Percentiles rank a stretch among this genome's conserved stretches.
These are phyloP conservation scores for Cladorrhinum sp. DNA, from an alignment of 2,329 filamentous ascomycete genomes.

Conservation along the genomic window DNA sequence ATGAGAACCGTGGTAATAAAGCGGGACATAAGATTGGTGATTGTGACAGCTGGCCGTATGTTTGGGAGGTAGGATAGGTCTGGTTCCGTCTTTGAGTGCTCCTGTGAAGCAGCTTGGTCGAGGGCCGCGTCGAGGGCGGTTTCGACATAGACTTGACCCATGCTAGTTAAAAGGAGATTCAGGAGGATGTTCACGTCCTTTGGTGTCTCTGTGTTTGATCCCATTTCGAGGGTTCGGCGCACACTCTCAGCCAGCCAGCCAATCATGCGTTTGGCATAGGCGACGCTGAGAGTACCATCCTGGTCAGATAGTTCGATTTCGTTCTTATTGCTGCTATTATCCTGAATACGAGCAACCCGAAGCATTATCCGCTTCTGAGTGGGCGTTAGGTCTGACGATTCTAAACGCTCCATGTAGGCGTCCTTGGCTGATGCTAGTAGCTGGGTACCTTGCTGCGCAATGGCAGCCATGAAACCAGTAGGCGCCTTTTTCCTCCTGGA, in stretches of 20 bases:
- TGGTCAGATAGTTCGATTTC: constrained; percentile 90
- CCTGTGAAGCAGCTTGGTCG: constrained; percentile 72
- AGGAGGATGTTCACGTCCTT: constrained; percentile 89
- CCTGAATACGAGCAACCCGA: constrained; percentile 79
- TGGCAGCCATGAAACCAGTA: constrained; percentile 86
- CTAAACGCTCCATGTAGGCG: constrained; percentile 83
- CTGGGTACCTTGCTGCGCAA: constrained; percentile 87
- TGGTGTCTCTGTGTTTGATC: constrained; percentile 80
- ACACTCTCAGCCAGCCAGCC: constrained; percentile 97
- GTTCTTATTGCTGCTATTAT: constrained; percentile 70
- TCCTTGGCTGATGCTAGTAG: constrained; percentile 84
- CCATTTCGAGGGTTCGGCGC: constrained; percentile 85
- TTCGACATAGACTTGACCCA: constrained; percentile 79
- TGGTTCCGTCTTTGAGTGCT: constrained; percentile 77
- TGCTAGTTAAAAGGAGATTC: constrained; percentile 76
- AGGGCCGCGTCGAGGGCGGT: constrained; percentile 66
- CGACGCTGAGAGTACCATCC: constrained; percentile 77
- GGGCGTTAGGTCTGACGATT: constrained; percentile 81
- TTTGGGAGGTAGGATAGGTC: constrained; percentile 80
- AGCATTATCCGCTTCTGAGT: constrained; percentile 91
- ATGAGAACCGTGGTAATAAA: constrained; percentile 89
- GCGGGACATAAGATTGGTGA: constrained; percentile 88
- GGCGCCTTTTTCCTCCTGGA: constrained; percentile 82
- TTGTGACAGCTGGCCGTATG: constrained; percentile 78
- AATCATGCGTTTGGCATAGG: constrained; percentile 96